These are phyloP conservation scores for Lipomyces yamadae DNA, from an alignment of 805 yeast genomes.

Conservation along the genomic window DNA sequence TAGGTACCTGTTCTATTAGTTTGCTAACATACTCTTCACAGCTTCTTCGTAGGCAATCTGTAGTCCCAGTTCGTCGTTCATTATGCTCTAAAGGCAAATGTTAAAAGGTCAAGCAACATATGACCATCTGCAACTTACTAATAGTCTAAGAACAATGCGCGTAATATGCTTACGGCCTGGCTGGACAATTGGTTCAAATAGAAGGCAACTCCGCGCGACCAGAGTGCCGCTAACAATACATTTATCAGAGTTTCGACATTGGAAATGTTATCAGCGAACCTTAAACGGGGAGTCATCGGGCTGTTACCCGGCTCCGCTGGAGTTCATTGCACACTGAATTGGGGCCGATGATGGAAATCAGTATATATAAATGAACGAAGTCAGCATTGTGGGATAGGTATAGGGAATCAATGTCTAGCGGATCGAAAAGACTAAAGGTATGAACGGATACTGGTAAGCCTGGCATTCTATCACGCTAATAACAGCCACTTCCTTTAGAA, in stretches of 20 bases:
- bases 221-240: neutral
- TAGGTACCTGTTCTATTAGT: neutral
- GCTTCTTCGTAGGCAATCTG: constrained; percentile 37
- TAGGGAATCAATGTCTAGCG: constrained; percentile 10
- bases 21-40: constrained; percentile 25
- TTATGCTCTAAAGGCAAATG: neutral
- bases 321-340: neutral
- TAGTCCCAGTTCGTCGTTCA: constrained; percentile 36
- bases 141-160: neutral
- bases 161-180: no score
- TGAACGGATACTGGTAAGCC: neutral
- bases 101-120: neutral
- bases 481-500: constrained; percentile 20
- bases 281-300: neutral
- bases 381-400: neutral
- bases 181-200: no score
- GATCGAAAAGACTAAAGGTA: constrained; percentile 43
- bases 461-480: neutral
- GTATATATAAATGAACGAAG: neutral
- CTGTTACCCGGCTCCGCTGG: neutral
- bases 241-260: neutral
- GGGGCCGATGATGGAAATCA: no score
- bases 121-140: neutral
- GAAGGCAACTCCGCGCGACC: no score
- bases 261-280: neutral